These are phyloP conservation scores for Vitis hybrid DNA, from an alignment of 177 flowering plant species.

Conservation along the genomic window DNA sequence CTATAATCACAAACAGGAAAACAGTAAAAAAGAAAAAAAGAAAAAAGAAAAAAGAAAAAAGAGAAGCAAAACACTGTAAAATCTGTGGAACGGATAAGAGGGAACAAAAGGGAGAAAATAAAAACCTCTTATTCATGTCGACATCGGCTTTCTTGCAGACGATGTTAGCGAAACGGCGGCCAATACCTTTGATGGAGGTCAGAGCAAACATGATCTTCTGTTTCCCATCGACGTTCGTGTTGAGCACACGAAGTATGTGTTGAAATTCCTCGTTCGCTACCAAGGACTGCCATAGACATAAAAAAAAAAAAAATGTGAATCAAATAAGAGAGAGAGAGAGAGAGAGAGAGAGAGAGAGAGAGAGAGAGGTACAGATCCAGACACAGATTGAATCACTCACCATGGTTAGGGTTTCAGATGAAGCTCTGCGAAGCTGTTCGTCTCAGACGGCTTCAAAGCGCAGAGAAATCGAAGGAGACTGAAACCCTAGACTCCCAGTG, in stretches of 20 bases:
- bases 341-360: too few relatives aligned
- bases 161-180: constrained; percentile 53
- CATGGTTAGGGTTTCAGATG: constrained; percentile 14
- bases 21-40: too few relatives aligned
- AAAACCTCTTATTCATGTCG: constrained; percentile 59
- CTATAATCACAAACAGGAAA: too few relatives aligned
- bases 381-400: neutral
- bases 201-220: constrained; percentile 63
- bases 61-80: too few relatives aligned
- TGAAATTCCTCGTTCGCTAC: constrained; percentile 58
- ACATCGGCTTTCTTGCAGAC: constrained; percentile 62
- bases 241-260: constrained; percentile 61
- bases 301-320: neutral
- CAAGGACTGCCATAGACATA: constrained; percentile 31
- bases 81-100: neutral
- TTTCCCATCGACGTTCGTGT: constrained; percentile 63
- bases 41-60: too few relatives aligned
- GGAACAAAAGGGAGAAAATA: neutral
- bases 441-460: neutral
- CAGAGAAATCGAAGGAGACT: neutral
- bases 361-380: neutral
- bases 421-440: neutral
- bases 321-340: too few relatives aligned
- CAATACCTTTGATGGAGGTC: constrained; percentile 59
- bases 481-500: constrained; percentile 2